Evolutionary conservation across 768 basidiomycete species (phyloP).

Genomic region (Sporobolomyces pararoseus): DNA sequence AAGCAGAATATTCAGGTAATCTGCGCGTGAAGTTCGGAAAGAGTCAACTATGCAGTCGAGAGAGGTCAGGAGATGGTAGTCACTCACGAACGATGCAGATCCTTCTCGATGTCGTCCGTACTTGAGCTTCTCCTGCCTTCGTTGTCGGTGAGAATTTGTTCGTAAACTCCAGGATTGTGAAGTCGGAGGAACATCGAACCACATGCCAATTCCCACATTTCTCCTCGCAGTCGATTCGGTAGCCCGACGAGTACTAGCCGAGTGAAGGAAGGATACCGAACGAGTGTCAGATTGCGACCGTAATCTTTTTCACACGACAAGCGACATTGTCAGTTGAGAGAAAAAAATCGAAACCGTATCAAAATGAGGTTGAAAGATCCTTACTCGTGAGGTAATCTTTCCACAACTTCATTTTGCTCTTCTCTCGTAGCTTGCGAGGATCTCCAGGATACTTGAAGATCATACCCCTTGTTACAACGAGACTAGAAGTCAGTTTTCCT

Average conservation of each 20-base stretch:
- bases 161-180: conserved; percentile 76
- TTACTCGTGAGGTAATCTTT: conserved; percentile 74
- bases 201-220: conserved; percentile 96
- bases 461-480: conserved; percentile 9
- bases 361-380: conserved; percentile 36
- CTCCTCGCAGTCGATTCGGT: conserved; percentile 87
- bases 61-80: neutral
- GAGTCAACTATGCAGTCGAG: no score
- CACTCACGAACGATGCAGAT: conserved; percentile 66
- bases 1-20: conserved; percentile 93
- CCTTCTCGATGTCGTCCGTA: conserved; percentile 98
- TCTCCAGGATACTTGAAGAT: conserved; percentile 85
- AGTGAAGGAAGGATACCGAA: conserved; percentile 93
- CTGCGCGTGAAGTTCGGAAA: no score
- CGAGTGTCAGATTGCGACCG: conserved; percentile 87
- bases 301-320: no score
- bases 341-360: neutral
- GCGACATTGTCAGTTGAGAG: neutral
- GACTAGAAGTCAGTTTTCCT: neutral
- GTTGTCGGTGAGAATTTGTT: conserved; percentile 68
- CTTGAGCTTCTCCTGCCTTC: conserved; percentile 74
- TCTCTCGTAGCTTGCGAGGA: conserved; percentile 85
- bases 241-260: conserved; percentile 96
- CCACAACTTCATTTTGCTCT: conserved; percentile 95
- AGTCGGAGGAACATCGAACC: conserved; percentile 89